Evolutionary conservation across 495 filamentous ascomycete genomes (phyloP).

Genomic region (Neurospora sublineolata): DNA sequence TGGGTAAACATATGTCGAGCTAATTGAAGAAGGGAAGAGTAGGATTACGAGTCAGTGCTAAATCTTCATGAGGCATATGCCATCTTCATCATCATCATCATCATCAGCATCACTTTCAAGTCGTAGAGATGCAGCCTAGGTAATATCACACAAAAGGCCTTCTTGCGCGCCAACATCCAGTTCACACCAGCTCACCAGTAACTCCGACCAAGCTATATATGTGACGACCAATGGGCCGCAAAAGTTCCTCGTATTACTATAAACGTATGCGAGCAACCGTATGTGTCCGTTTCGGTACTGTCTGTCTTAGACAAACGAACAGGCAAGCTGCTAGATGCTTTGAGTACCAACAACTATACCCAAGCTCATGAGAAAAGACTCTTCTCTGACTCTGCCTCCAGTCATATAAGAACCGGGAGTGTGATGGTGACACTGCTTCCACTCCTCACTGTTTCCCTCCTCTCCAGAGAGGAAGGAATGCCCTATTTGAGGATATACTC

Average conservation of each 20-base stretch:
- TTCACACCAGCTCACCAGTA: background rate
- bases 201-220: background rate
- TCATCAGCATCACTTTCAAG: background rate
- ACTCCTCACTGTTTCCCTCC: background rate
- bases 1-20: background rate
- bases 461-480: background rate
- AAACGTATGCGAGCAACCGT: background rate
- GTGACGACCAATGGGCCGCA: background rate
- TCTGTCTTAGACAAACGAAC: background rate
- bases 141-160: background rate
- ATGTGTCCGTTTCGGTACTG: background rate
- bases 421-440: background rate
- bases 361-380: background rate
- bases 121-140: background rate
- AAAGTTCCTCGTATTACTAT: background rate
- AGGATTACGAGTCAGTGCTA: background rate
- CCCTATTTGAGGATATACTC: background rate
- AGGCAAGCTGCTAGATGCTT: background rate
- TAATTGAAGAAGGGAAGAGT: background rate
- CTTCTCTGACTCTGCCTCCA: background rate
- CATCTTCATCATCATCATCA: background rate
- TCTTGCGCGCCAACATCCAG: background rate
- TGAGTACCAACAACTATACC: background rate
- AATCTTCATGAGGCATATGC: background rate
- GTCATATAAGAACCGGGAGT: background rate